phyloP scores from a whole-genome alignment of 2,329 filamentous ascomycete genomes.

The Calonectria hawksworthii region DNA sequence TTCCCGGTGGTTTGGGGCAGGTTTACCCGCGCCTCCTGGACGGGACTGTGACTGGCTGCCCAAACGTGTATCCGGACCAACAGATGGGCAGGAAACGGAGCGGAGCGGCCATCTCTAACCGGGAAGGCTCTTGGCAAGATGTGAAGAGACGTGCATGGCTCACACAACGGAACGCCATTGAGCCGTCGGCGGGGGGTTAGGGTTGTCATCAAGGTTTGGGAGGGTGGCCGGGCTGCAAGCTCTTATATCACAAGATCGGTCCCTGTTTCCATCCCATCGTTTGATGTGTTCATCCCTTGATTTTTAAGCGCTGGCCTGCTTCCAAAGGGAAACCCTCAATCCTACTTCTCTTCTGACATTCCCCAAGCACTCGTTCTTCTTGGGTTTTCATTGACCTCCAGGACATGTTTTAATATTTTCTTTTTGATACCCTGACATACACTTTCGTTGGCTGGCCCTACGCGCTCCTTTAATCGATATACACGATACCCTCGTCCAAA shows the following conservation, averaged over 20 bases:
- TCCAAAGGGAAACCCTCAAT: neutral
- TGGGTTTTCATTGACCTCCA: neutral
- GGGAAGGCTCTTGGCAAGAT: constrained; percentile 5
- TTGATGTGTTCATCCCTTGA: constrained; percentile 2
- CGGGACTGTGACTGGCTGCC: neutral
- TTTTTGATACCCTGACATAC: constrained; percentile 29
- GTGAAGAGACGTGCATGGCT: neutral
- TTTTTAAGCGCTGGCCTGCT: constrained; percentile 24
- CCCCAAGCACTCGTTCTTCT: constrained; percentile 3
- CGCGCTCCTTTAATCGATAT: neutral
- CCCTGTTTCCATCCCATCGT: neutral
- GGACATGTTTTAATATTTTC: neutral
- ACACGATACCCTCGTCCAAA: neutral
- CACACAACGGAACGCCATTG: constrained; percentile 14
- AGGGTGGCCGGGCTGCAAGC: neutral
- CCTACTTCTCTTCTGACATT: neutral
- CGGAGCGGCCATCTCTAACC: neutral
- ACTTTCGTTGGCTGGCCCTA: constrained; percentile 41
- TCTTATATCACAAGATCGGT: constrained; percentile 11
- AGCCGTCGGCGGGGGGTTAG: constrained; percentile 7
- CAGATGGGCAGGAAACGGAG: neutral
- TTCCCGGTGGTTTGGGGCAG: neutral
- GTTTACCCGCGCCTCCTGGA: neutral
- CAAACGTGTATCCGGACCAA: neutral
- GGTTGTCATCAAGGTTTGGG: neutral